These are phyloP conservation scores for Stephanodiscus triporus DNA, from an alignment of 108 stramenopile genomes.

Conservation along the genomic window DNA sequence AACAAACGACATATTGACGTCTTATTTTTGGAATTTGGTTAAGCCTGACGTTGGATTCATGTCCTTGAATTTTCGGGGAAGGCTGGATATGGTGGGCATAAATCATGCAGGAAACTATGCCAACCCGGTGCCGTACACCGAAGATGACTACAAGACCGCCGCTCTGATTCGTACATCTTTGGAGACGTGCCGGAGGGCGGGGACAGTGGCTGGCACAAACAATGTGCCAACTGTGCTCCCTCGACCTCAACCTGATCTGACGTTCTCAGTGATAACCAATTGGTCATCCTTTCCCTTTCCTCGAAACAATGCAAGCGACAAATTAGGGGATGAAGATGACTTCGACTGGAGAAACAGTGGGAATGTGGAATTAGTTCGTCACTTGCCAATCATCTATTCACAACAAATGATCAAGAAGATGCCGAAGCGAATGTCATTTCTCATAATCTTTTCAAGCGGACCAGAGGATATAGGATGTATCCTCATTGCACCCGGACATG, in stretches of 20 bases:
- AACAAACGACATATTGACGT: conserved; percentile 40
- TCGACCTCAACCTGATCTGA: conserved; percentile 21
- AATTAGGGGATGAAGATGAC: background rate
- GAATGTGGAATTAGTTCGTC: conserved; percentile 20
- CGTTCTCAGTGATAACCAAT: conserved; percentile 44
- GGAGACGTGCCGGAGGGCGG: conserved; percentile 32
- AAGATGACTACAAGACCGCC: conserved; percentile 39
- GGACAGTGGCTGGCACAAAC: conserved; percentile 16
- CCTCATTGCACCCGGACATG: conserved; percentile 31
- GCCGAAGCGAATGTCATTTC: conserved; percentile 45
- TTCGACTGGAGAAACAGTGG: conserved; percentile 10
- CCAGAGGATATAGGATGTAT: conserved; percentile 43
- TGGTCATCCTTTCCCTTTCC: conserved; percentile 45
- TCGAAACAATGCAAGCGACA: background rate
- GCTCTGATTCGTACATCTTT: conserved; percentile 38
- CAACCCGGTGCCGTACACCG: conserved; percentile 43
- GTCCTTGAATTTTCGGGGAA: conserved; percentile 41
- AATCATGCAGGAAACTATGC: conserved; percentile 46
- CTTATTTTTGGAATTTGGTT: conserved; percentile 44
- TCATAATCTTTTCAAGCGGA: conserved; percentile 44
- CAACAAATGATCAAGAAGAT: conserved; percentile 27
- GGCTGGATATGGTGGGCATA: conserved; percentile 28
- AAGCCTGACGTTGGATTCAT: conserved; percentile 43
- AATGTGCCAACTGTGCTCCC: conserved; percentile 28
- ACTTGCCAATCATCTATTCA: conserved; percentile 43